A percentile compares a stretch with the other conserved stretches of the same genome.
These are phyloP conservation scores for Acanthamoeba triangularis DNA, from an alignment of 208 protist genomes.

Conservation along the genomic window DNA sequence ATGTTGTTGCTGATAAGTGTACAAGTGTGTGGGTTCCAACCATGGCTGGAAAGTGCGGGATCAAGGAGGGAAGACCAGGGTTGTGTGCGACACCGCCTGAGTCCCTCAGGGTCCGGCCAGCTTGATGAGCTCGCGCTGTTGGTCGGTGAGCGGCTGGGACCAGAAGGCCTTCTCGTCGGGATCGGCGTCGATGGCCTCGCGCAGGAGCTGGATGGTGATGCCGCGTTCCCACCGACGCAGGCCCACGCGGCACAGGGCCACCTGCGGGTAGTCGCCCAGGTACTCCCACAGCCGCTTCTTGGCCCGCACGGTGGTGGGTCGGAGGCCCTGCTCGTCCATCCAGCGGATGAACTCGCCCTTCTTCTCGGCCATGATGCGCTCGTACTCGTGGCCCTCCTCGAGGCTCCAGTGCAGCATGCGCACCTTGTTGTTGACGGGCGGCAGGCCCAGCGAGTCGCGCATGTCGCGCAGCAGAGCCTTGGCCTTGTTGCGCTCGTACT, in stretches of 20 bases:
- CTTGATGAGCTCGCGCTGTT: neutral
- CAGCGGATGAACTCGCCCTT: slow-evolving; percentile 12
- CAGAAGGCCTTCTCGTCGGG: slow-evolving; percentile 20
- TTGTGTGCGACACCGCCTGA: too few species aligned
- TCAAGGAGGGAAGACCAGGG: too few species aligned
- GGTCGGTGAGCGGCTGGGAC: neutral
- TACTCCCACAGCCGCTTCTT: slow-evolving; percentile 18
- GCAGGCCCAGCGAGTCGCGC: neutral
- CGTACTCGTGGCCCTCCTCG: neutral
- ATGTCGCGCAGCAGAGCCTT: neutral
- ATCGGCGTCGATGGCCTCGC: slow-evolving; percentile 2
- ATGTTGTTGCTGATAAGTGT: too few species aligned
- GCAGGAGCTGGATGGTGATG: neutral
- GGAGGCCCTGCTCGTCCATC: neutral
- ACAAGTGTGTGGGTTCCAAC: too few species aligned
- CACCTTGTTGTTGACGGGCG: neutral
- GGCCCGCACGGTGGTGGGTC: neutral
- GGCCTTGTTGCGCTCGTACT: neutral
- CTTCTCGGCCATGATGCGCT: neutral
- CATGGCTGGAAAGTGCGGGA: too few species aligned
- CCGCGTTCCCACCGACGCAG: neutral
- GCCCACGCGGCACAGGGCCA: neutral
- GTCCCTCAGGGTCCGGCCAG: neutral
- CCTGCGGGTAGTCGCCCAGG: slow-evolving; percentile 5
- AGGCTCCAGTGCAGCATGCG: neutral